phyloP scores from a whole-genome alignment of 1,284 basidiomycete species.

The Pterulicium gracile region DNA sequence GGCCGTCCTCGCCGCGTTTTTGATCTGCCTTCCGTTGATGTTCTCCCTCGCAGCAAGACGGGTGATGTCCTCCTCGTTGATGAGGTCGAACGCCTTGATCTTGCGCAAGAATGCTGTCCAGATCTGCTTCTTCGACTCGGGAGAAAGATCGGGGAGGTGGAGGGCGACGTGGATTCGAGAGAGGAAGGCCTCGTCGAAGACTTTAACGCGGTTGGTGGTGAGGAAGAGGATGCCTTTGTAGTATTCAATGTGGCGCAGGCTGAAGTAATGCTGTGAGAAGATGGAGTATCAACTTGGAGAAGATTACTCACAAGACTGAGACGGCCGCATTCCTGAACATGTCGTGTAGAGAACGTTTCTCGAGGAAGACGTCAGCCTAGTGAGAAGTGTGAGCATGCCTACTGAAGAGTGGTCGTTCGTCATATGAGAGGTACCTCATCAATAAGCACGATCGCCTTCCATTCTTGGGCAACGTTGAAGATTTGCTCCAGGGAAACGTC shows the following conservation, averaged over 20 bases:
- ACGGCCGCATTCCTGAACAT: slow-evolving; percentile 24
- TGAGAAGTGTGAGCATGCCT: slow-evolving; percentile 36
- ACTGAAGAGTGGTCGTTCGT: slow-evolving; percentile 42
- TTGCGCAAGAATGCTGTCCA: slow-evolving; percentile 27
- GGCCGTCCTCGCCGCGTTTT: slow-evolving; percentile 1
- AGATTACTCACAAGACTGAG: slow-evolving; percentile 23
- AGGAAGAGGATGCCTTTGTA: slow-evolving; percentile 26
- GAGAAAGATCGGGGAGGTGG: slow-evolving; percentile 18
- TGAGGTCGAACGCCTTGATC: slow-evolving; percentile 23
- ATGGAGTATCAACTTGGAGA: slow-evolving; percentile 33
- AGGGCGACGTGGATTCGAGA: slow-evolving; percentile 21
- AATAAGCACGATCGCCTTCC: slow-evolving; percentile 25
- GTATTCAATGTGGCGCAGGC: slow-evolving; percentile 22
- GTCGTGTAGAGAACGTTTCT: slow-evolving; percentile 15
- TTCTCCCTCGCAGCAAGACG: slow-evolving; percentile 35
- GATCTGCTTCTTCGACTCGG: slow-evolving; percentile 13
- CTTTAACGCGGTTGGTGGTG: slow-evolving; percentile 23
- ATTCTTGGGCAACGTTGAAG: slow-evolving; percentile 20
- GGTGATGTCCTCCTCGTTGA: slow-evolving; percentile 29
- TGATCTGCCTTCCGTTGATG: slow-evolving; percentile 23
- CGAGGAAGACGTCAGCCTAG: slow-evolving; percentile 24
- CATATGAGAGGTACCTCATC: slow-evolving; percentile 42
- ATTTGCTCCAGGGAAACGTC: slow-evolving; percentile 16
- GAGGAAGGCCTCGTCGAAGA: slow-evolving; percentile 23
- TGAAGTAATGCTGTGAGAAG: slow-evolving; percentile 45